Evolutionary conservation across 169 alveolate genomes (phyloP), one percentile per base, ranked within the genome.

Genomic region (Theileria luwenshuni): DNA sequence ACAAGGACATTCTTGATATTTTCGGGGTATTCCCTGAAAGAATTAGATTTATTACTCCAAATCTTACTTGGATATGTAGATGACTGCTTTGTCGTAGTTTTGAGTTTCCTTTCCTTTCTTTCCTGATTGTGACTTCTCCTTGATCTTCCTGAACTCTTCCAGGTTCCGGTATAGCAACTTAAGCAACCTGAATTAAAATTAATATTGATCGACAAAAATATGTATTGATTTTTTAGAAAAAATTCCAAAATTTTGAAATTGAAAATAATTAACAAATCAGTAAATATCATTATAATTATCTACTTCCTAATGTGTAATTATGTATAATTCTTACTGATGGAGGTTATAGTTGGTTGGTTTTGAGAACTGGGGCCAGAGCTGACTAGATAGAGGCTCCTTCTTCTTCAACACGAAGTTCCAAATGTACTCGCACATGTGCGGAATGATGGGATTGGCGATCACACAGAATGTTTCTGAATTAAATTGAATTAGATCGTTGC

Each of bases 381-480:
- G 90, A 17, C 77, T 68, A 2, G 90, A 90, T 41, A 92, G 65
- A 13, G 86, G 83, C 2, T 60, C 72, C 42, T 83, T 84, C 75
- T 90, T 75, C 43, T 88, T 86, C 51, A 94, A 85, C 30, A 94
- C 77, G 63, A 70, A 67, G 10, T 91, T 75, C 98, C 98, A 94
- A 30, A 94, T 89, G 69, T 94, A 92, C 72, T 94, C 98, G 64
- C 96, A 91, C 32, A 91, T 91, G 76, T 94, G 97, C 17, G 98
- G 98, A 2, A 94, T 89, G 25, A 94, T 89, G 28, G 98, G 98
- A 17, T 90, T 61, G 25, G 95, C 88, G 5, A 92, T 90, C 1
- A 83, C 54, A 60, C 93, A 83, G 41, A 91, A 94, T 3, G 92
- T 83, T 79, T 94, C 97, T 65, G 84, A 32, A 6, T 27, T 2